Percentiles rank a stretch among this genome's conserved stretches.
These are phyloP conservation scores for Craterostigma plantagineum DNA, from an alignment of 257 asterid genomes.

Conservation along the genomic window DNA sequence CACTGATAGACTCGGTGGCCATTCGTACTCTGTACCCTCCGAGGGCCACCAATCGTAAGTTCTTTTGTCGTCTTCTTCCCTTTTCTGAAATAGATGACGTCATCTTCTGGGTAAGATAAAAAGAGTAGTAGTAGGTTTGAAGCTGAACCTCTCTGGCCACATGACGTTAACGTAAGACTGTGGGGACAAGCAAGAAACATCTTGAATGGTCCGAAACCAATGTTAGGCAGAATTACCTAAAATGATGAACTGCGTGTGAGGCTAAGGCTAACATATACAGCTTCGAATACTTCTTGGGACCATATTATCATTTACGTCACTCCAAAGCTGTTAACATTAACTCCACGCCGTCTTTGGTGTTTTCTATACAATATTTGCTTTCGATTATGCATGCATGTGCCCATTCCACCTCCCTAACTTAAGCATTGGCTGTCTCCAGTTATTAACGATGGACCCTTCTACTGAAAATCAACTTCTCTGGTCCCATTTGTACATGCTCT, in stretches of 20 bases:
- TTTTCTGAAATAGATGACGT: too few species aligned
- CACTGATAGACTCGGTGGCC: conserved; percentile 71
- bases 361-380: neutral
- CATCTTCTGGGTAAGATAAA: too few species aligned
- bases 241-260: conserved; percentile 11
- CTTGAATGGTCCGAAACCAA: conserved; percentile 51
- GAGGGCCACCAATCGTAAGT: conserved; percentile 54
- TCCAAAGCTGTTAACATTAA: too few species aligned
- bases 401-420: conserved; percentile 16
- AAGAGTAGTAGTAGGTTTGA: too few species aligned
- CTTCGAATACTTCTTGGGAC: too few species aligned
- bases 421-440: too few species aligned
- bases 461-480: neutral
- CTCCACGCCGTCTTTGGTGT: neutral
- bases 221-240: conserved; percentile 19
- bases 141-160: too few species aligned
- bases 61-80: too few species aligned
- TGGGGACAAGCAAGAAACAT: conserved; percentile 8
- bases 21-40: conserved; percentile 74
- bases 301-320: too few species aligned
- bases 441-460: neutral
- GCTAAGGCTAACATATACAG: too few species aligned
- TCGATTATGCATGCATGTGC: conserved; percentile 31
- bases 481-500: neutral
- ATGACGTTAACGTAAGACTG: conserved; percentile 71